phyloP scores from a whole-genome alignment of 164 flowering plant species.

The Akebia trifoliata region DNA sequence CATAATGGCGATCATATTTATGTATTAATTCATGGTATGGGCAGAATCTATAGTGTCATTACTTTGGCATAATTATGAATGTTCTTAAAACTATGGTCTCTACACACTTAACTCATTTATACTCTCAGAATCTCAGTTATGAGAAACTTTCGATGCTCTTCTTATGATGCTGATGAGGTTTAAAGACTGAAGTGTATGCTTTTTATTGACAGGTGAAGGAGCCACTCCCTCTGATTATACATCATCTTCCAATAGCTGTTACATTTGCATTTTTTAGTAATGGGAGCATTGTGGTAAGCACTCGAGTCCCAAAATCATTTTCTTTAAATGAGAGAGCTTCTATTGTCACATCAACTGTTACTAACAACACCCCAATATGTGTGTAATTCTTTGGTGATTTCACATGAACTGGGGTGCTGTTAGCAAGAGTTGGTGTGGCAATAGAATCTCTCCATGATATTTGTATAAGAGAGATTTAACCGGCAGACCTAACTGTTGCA shows the following conservation, averaged over 20 bases:
- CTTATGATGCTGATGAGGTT: neutral
- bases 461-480: no score
- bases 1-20: no score
- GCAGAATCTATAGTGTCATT: neutral
- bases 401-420: no score
- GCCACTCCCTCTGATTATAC: constrained; percentile 77
- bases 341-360: no score
- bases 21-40: no score
- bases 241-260: constrained; percentile 89
- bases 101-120: neutral
- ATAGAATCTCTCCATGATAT: no score
- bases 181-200: neutral
- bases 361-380: no score
- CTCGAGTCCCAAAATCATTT: neutral
- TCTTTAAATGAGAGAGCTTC: no score
- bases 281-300: constrained; percentile 65
- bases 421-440: no score
- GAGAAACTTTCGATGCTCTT: neutral
- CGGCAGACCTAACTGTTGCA: neutral
- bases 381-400: no score
- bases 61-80: neutral
- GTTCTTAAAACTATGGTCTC: neutral
- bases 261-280: constrained; percentile 74
- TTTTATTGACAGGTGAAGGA: constrained; percentile 60
- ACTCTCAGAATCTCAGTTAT: neutral